Evolutionary conservation across 169 alveolate genomes (phyloP), one percentile per base, ranked within the genome.

Genomic region (Babesia sp.): DNA sequence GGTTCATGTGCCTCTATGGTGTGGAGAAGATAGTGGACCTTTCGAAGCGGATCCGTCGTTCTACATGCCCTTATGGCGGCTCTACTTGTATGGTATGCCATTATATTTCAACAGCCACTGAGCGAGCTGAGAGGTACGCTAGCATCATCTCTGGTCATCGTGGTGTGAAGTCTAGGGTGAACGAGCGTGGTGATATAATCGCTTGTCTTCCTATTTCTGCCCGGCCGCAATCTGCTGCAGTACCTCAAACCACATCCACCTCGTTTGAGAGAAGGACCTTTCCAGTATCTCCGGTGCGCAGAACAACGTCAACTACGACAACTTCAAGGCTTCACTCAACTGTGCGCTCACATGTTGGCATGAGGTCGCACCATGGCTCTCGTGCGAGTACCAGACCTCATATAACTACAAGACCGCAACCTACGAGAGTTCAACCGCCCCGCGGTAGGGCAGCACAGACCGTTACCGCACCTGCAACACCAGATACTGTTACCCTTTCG

Each of bases 141-240:
- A 5, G 39, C 33, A 0, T 58, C 9, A 16, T 55, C 1, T 39
- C 50, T 22, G 71, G 37, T 18, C 12, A 39, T 18, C 63, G 59
- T 18, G 61, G 59, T 2, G 41, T 67, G 20, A 77, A 58, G 61
- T 67, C 79, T 9, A 22, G 22, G 51, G 46, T 53, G 28, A 67
- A 77, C 58, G 69, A 77, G 24, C 58, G 69, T 18, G 86, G 86
- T 4, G 76, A 67, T 36, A 69, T 77, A 4, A 57, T 77, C 11
- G 39, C 53, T 8, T 44, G 78, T n/a, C 33, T 77, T 33, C 86
- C 86, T 3, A 44, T 67, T 12, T 34, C 86, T 1, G 66, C 71
- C 12, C 53, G 86, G 46, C 86, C 86, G 16, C 61, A 48, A 12
- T 16, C 67, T 1, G 58, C 41, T 3, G 5, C 54, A 18, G 20